These are phyloP conservation scores for Talaromyces albobiverticillius DNA, from an alignment of 2,329 filamentous ascomycete species.

Conservation along the genomic window DNA sequence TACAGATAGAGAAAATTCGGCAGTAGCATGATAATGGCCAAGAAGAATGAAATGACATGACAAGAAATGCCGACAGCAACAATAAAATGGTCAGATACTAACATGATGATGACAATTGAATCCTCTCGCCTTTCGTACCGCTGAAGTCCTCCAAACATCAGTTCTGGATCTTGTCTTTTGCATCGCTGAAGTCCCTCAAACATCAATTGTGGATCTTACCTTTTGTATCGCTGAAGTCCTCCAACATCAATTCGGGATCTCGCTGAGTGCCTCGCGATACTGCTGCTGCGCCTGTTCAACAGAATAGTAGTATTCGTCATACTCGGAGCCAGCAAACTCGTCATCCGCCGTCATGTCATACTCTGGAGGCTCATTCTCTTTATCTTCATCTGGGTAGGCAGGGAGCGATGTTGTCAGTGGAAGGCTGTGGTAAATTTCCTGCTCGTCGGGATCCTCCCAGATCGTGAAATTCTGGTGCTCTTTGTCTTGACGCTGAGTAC, in stretches of 20 bases:
- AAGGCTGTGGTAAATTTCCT: not conserved
- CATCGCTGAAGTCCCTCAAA: too few relatives aligned
- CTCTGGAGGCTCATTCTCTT: slow-evolving; percentile 1
- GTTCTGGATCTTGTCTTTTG: too few relatives aligned
- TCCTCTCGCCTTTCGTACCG: too few relatives aligned
- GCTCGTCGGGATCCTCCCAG: not conserved
- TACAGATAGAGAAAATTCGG: not conserved
- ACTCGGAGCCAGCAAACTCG: not conserved
- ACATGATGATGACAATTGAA: not conserved
- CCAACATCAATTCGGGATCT: not conserved
- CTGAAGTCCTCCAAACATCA: not conserved
- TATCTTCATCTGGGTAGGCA: not conserved
- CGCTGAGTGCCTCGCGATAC: not conserved
- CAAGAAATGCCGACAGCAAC: not conserved
- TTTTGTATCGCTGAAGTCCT: too few relatives aligned
- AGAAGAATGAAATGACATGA: not conserved
- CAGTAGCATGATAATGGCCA: not conserved
- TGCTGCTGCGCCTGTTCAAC: not conserved
- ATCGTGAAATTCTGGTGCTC: not conserved
- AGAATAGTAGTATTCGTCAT: not conserved
- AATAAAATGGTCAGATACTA: not conserved
- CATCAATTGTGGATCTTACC: too few relatives aligned
- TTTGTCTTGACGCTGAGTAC: not conserved
- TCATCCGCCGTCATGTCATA: not conserved
- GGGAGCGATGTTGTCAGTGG: not conserved